Evolutionary conservation across 371 early-diverging fungal species (phyloP).

Genomic region (Mortierella sp.): DNA sequence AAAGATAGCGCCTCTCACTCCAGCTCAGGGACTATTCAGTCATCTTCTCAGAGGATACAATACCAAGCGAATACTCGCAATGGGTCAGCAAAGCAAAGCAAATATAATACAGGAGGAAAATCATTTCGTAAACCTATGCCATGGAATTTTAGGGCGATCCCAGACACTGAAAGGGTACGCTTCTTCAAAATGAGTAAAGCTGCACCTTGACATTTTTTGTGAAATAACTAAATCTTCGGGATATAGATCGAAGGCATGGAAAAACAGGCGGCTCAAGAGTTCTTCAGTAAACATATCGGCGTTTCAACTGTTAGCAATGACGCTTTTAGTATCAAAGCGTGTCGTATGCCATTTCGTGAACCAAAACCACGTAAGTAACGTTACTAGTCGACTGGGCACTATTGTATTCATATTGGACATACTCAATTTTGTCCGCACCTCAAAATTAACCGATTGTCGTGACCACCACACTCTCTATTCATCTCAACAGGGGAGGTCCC

Average conservation of each 20-base stretch:
- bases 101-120: not conserved
- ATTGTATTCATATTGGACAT: not conserved
- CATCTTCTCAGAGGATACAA: not conserved
- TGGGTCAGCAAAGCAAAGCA: not conserved
- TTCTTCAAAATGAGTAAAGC: too few relatives aligned
- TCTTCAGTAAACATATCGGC: slow-evolving; percentile 10
- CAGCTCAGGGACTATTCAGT: too few relatives aligned
- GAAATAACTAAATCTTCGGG: not conserved
- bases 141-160: slow-evolving; percentile 17
- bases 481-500: slow-evolving; percentile 17
- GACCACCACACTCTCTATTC: too few relatives aligned
- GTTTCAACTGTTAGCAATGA: slow-evolving; percentile 1
- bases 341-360: slow-evolving; percentile 20
- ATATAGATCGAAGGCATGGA: slow-evolving; percentile 37
- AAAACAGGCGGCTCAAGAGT: slow-evolving; percentile 9
- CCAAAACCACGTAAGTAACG: slow-evolving; percentile 22
- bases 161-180: slow-evolving; percentile 37
- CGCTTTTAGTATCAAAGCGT: slow-evolving; percentile 33
- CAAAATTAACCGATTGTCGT: not conserved
- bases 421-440: not conserved
- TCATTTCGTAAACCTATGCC: not conserved
- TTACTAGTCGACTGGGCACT: not conserved
- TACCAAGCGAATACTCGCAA: not conserved
- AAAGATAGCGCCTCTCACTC: not conserved
- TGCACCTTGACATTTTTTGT: not conserved